Evolutionary conservation across 306 rosid genomes (phyloP).

Genomic region (Canavalia ensiformis): DNA sequence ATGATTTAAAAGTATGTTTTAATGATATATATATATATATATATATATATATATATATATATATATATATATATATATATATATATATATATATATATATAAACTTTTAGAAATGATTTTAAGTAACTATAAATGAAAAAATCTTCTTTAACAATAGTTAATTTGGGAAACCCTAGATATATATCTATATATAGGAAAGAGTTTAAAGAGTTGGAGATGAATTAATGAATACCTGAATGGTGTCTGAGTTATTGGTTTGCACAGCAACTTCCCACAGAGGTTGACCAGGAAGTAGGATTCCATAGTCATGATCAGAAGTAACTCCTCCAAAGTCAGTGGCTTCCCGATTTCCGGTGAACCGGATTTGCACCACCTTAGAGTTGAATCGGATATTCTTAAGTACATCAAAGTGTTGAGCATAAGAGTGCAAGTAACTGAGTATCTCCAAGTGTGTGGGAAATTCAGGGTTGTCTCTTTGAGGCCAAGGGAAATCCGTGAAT

Average conservation of each 20-base stretch:
- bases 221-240: slow-evolving; percentile 64
- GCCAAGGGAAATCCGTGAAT: slow-evolving; percentile 88
- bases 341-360: slow-evolving; percentile 54
- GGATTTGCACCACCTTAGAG: slow-evolving; percentile 70
- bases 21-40: too few species aligned
- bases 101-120: too few species aligned
- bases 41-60: too few species aligned
- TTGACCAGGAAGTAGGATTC: slow-evolving; percentile 48
- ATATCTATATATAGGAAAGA: background rate
- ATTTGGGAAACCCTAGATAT: slow-evolving; percentile 39
- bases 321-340: background rate
- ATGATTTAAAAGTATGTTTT: too few species aligned
- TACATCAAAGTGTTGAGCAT: slow-evolving; percentile 74
- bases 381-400: slow-evolving; percentile 66
- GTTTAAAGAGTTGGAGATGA: background rate
- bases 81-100: too few species aligned
- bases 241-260: slow-evolving; percentile 54
- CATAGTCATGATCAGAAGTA: slow-evolving; percentile 28
- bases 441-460: slow-evolving; percentile 69
- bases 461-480: slow-evolving; percentile 53
- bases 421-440: slow-evolving; percentile 63
- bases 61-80: too few species aligned
- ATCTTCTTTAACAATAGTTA: too few species aligned
- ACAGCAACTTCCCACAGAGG: slow-evolving; percentile 81
- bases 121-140: too few species aligned